A percentile compares a stretch with the other conserved stretches of the same genome.
phyloP scores from a whole-genome alignment of 495 filamentous ascomycete species.

The Aspergillus carlsbadensis region DNA sequence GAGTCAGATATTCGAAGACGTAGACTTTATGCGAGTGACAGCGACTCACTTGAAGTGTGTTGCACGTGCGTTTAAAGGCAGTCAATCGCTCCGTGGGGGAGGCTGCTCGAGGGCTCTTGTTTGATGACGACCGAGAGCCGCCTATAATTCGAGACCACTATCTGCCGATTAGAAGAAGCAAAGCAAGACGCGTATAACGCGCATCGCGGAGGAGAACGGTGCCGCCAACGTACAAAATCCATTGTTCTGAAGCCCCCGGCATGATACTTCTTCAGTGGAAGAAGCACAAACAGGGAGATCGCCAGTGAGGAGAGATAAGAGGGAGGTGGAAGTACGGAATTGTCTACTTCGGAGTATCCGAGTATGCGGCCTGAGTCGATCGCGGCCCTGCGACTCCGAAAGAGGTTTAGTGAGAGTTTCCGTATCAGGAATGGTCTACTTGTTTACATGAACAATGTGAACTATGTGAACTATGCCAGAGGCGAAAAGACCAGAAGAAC shows the following conservation, averaged over 20 bases:
- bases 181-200: neutral
- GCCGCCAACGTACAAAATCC: slow-evolving; percentile 39
- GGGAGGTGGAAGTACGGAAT: slow-evolving; percentile 5
- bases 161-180: slow-evolving; percentile 20
- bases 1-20: slow-evolving; percentile 5
- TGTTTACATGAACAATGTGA: neutral
- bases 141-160: slow-evolving; percentile 91
- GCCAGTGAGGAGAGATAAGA: slow-evolving; percentile 10
- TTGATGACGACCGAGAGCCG: slow-evolving; percentile 66
- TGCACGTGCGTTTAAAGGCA: slow-evolving; percentile 86
- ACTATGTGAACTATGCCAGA: neutral
- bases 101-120: slow-evolving; percentile 60
- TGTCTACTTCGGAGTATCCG: neutral
- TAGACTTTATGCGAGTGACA: neutral
- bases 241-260: slow-evolving; percentile 32
- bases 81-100: slow-evolving; percentile 84
- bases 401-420: neutral
- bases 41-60: slow-evolving; percentile 69
- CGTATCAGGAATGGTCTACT: slow-evolving; percentile 1
- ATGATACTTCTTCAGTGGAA: slow-evolving; percentile 28
- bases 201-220: neutral
- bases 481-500: neutral
- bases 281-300: slow-evolving; percentile 18
- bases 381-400: neutral
- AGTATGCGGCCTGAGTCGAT: neutral